phyloP scores from a whole-genome alignment of 2,329 filamentous ascomycete species.

The Amphichorda felina region DNA sequence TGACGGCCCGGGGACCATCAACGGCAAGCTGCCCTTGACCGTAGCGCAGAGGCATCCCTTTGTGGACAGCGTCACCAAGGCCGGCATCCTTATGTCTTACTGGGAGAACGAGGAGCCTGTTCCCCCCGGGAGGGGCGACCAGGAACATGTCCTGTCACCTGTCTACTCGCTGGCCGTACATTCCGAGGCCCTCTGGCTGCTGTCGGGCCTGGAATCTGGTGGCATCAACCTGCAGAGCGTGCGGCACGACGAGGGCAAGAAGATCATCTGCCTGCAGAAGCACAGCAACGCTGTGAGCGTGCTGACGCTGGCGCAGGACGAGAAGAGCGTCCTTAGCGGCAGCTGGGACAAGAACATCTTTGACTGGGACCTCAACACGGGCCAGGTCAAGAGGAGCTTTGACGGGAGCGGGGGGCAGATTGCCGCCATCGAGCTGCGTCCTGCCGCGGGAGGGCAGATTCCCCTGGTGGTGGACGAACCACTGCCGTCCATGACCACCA shows the following conservation, averaged over 20 bases:
- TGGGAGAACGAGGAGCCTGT: slow-evolving; percentile 91
- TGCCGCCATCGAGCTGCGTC: slow-evolving; percentile 75
- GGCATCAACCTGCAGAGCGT: slow-evolving; percentile 89
- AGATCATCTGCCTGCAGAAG: slow-evolving; percentile 67
- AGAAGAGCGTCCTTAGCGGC: slow-evolving; percentile 77
- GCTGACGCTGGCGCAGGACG: slow-evolving; percentile 69
- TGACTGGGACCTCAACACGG: slow-evolving; percentile 91
- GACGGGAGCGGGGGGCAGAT: slow-evolving; percentile 73
- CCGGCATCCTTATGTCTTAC: slow-evolving; percentile 87
- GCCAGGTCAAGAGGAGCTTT: slow-evolving; percentile 63
- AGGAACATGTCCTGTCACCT: slow-evolving; percentile 63
- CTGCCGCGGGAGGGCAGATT: slow-evolving; percentile 62
- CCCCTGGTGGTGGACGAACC: slow-evolving; percentile 58
- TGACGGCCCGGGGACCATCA: slow-evolving; percentile 89
- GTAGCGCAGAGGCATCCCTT: slow-evolving; percentile 95
- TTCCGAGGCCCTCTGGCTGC: slow-evolving; percentile 78
- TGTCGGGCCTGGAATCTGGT: slow-evolving; percentile 83
- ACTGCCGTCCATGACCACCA: slow-evolving; percentile 51
- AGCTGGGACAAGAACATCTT: slow-evolving; percentile 94
- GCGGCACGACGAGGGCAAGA: slow-evolving; percentile 86
- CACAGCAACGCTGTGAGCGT: slow-evolving; percentile 91
- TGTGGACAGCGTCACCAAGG: slow-evolving; percentile 93
- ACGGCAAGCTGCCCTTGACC: slow-evolving; percentile 84
- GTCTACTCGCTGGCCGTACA: slow-evolving; percentile 93
- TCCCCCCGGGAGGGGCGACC: slow-evolving; percentile 26